phyloP scores from a whole-genome alignment of 2,329 filamentous ascomycete genomes.

The Phialophora expanda region DNA sequence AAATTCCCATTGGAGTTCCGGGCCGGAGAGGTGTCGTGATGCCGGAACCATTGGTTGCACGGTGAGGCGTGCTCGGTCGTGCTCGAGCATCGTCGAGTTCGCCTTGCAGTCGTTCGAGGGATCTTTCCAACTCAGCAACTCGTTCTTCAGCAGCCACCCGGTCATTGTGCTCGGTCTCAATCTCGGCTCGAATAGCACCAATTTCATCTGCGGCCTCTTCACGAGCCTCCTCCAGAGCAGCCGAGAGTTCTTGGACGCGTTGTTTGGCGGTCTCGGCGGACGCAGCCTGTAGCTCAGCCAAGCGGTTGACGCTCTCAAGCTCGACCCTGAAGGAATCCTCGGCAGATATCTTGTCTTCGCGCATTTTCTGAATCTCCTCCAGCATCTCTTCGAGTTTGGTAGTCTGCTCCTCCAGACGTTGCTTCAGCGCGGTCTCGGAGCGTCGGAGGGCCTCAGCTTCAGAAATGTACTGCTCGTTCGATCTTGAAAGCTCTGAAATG shows the following conservation, averaged over 20 bases:
- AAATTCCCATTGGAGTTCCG: constrained; percentile 55
- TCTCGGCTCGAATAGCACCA: constrained; percentile 58
- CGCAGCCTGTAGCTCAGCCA: constrained; percentile 73
- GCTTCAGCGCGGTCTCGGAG: constrained; percentile 78
- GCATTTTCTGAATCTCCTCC: constrained; percentile 79
- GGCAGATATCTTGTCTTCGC: constrained; percentile 79
- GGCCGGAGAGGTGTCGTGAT: constrained; percentile 57
- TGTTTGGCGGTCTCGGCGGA: constrained; percentile 64
- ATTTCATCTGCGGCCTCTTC: constrained; percentile 67
- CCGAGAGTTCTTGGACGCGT: constrained; percentile 63
- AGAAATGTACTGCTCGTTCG: constrained; percentile 81
- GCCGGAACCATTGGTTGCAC: constrained; percentile 56
- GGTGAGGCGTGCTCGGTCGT: constrained; percentile 60
- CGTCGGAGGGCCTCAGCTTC: constrained; percentile 77
- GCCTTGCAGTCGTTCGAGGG: constrained; percentile 65
- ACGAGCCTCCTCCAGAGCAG: constrained; percentile 62
- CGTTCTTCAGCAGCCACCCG: constrained; percentile 66
- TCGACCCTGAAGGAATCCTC: constrained; percentile 87
- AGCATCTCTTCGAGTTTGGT: constrained; percentile 86
- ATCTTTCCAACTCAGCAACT: constrained; percentile 68
- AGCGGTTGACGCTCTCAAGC: constrained; percentile 76
- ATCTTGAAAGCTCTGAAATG: constrained; percentile 84
- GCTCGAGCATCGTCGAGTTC: constrained; percentile 53
- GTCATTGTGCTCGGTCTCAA: constrained; percentile 63
- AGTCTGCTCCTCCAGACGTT: constrained; percentile 80